Conservation (phyloP, 129 eudicot genomes). For the Centella asiatica region DNA sequence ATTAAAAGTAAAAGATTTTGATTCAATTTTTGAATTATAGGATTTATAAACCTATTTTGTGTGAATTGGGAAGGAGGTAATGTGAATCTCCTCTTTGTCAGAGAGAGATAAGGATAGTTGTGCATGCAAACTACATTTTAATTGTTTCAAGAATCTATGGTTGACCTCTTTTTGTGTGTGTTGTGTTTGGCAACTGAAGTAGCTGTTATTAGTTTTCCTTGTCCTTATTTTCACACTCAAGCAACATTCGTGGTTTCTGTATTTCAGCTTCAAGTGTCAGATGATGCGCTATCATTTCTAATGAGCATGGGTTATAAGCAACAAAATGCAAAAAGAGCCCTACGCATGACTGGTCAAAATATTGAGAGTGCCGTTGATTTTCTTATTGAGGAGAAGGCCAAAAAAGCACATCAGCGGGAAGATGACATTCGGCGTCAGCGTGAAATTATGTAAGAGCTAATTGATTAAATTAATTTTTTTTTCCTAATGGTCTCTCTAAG, state of each 20-base stretch:
- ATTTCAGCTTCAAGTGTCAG: constrained; percentile 80
- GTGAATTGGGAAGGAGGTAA: too few relatives aligned
- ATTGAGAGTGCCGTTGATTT: constrained; percentile 66
- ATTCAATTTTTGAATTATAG: too few relatives aligned
- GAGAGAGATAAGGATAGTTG: too few relatives aligned
- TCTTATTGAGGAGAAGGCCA: constrained; percentile 65
- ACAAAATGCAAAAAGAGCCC: constrained; percentile 67
- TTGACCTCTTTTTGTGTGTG: too few relatives aligned
- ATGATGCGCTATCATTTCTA: constrained; percentile 62
- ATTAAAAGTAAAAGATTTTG: too few relatives aligned
- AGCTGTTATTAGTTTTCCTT: background rate
- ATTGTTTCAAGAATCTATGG: too few relatives aligned
- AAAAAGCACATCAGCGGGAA: constrained; percentile 36
- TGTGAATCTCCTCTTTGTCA: too few relatives aligned
- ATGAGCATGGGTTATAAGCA: constrained; percentile 88
- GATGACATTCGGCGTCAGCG: constrained; percentile 45
- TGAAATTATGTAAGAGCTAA: constrained; percentile 52
- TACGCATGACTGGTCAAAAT: constrained; percentile 67
- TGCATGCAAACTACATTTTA: too few relatives aligned
- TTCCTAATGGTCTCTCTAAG: constrained; percentile 2
- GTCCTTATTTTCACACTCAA: constrained; percentile 9
- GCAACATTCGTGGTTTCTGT: background rate
- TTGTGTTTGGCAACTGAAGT: too few relatives aligned
- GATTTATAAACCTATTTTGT: too few relatives aligned
- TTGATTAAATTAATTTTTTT: background rate